Evolutionary conservation across 2,329 filamentous ascomycete species (phyloP).

Genomic region (Calonectria multiphialidica): DNA sequence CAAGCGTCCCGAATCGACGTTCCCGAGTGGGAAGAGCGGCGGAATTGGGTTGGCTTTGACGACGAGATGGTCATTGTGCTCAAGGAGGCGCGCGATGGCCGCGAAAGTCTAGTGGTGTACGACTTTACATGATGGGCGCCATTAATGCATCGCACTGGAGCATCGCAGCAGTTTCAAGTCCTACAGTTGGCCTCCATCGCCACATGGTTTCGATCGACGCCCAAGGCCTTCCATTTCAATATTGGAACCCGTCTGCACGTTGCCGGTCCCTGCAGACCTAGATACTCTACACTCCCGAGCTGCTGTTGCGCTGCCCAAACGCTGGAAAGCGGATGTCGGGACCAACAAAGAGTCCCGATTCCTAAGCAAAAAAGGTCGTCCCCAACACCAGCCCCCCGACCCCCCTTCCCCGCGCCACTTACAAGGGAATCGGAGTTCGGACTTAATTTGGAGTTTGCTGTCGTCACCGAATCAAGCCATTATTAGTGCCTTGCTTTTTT

Average conservation of each 20-base stretch:
- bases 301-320: not conserved
- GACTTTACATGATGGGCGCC: constrained; percentile 75
- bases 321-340: not conserved
- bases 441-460: not conserved
- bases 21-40: constrained; percentile 58
- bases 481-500: constrained; percentile 9
- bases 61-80: constrained; percentile 92
- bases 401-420: not conserved
- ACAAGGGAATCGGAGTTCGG: constrained; percentile 7
- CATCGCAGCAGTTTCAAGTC: not conserved
- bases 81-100: constrained; percentile 75
- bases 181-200: not conserved
- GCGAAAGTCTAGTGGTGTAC: constrained; percentile 84
- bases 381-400: not conserved
- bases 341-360: not conserved
- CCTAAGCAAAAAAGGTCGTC: not conserved
- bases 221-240: not conserved
- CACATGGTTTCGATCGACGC: not conserved
- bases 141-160: constrained; percentile 8
- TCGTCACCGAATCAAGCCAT: constrained; percentile 27
- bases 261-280: not conserved
- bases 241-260: not conserved
- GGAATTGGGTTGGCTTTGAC: constrained; percentile 86
- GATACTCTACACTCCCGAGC: not conserved
- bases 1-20: constrained; percentile 11